Percentiles rank a stretch among this genome's conserved stretches.
These are phyloP conservation scores for Ganoderma resinaceum DNA, from an alignment of 1,284 basidiomycete genomes.

Conservation along the genomic window DNA sequence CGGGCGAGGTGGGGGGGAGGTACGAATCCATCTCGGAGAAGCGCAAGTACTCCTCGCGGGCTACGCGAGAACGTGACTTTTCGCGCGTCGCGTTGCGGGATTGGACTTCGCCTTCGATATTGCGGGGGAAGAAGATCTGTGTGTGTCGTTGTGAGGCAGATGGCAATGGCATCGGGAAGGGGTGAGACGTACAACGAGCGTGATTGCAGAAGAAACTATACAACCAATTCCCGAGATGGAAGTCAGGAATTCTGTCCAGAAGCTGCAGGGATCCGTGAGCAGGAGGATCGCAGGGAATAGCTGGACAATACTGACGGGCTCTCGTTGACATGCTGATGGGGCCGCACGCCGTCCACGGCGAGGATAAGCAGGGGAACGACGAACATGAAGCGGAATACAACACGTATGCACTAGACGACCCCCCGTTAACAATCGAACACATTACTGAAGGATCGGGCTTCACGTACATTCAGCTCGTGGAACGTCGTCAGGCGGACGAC, in stretches of 20 bases:
- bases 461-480: slow-evolving; percentile 76
- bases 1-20: slow-evolving; percentile 8
- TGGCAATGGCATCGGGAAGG: not conserved
- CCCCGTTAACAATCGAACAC: not conserved
- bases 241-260: slow-evolving; percentile 62
- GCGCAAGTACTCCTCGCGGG: slow-evolving; percentile 18
- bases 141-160: not conserved
- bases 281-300: not conserved
- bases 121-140: slow-evolving; percentile 82
- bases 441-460: not conserved
- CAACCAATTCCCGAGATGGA: slow-evolving; percentile 66
- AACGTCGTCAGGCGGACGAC: slow-evolving; percentile 77
- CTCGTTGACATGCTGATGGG: slow-evolving; percentile 69
- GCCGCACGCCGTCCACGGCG: slow-evolving; percentile 68
- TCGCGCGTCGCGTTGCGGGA: slow-evolving; percentile 34
- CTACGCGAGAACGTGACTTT: slow-evolving; percentile 27
- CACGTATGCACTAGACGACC: slow-evolving; percentile 61
- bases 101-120: slow-evolving; percentile 59
- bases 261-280: slow-evolving; percentile 17
- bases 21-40: slow-evolving; percentile 27
- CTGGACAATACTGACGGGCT: slow-evolving; percentile 47
- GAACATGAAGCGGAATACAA: slow-evolving; percentile 75
- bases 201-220: slow-evolving; percentile 72
- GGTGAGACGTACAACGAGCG: slow-evolving; percentile 63
- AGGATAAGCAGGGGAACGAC: slow-evolving; percentile 67